Conservation (phyloP, 169 alveolate genomes). For the Toxoplasma gondii region DNA sequence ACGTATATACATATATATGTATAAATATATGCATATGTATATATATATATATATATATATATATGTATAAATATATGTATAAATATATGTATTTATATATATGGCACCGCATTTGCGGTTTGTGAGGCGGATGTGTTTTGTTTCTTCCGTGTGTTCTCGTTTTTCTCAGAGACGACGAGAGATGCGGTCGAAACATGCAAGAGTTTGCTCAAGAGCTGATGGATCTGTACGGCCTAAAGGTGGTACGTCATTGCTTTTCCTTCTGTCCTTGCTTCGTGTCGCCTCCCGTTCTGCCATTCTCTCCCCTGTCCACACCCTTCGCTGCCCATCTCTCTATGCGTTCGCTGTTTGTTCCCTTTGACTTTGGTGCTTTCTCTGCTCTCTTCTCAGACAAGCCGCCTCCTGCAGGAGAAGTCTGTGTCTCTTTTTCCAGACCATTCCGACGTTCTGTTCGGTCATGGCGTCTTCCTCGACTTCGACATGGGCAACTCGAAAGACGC, state of each 20-base stretch:
- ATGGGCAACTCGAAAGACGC: slow-evolving; percentile 1
- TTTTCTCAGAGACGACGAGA: background rate
- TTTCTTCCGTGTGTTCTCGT: too few relatives aligned
- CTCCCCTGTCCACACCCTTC: background rate
- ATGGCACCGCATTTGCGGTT: too few relatives aligned
- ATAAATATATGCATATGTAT: too few relatives aligned
- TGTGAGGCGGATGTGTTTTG: too few relatives aligned
- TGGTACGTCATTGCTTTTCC: background rate
- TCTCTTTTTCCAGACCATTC: background rate
- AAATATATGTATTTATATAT: background rate
- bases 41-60: too few relatives aligned
- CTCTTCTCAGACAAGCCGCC: background rate
- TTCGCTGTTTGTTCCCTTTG: background rate
- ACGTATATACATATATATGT: too few relatives aligned
- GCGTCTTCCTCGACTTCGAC: slow-evolving; percentile 50
- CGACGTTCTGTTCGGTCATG: background rate
- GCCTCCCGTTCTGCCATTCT: background rate
- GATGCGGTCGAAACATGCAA: slow-evolving; percentile 1
- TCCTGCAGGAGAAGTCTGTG: slow-evolving; percentile 7
- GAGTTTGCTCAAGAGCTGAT: slow-evolving; percentile 13
- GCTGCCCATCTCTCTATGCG: background rate
- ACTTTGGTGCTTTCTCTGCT: background rate
- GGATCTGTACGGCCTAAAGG: background rate
- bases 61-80: background rate
- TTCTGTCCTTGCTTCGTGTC: too few relatives aligned